Evolutionary conservation across 2,329 filamentous ascomycete genomes (phyloP).

Genomic region (Geosmithia morbida): DNA sequence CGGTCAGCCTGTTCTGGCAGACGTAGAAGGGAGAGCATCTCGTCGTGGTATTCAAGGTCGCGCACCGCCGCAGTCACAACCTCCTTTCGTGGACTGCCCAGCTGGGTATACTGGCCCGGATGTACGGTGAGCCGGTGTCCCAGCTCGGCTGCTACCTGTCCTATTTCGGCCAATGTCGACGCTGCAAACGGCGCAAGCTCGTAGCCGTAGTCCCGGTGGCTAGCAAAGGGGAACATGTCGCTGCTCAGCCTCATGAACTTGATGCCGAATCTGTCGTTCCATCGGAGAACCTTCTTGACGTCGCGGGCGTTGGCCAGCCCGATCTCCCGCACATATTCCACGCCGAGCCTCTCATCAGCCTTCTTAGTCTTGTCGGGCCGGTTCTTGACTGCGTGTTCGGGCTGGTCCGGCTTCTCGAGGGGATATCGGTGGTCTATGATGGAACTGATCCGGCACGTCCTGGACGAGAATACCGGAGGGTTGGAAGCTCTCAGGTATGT

Average conservation of each 20-base stretch:
- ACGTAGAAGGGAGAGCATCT: constrained; percentile 64
- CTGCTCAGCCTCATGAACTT: constrained; percentile 85
- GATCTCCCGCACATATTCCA: constrained; percentile 59
- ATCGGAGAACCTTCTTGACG: constrained; percentile 70
- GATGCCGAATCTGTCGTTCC: constrained; percentile 88
- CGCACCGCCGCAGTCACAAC: constrained; percentile 67
- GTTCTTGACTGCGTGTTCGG: constrained; percentile 75
- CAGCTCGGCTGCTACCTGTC: constrained; percentile 59
- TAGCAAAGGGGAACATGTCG: constrained; percentile 96
- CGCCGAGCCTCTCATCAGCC: constrained; percentile 50
- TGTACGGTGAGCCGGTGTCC: constrained; percentile 83
- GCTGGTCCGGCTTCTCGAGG: constrained; percentile 57
- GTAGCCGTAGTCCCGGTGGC: constrained; percentile 77
- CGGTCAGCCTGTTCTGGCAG: constrained; percentile 65
- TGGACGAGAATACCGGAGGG: constrained; percentile 76
- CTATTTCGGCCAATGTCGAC: constrained; percentile 60
- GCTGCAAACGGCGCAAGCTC: constrained; percentile 71
- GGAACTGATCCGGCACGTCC: constrained; percentile 81
- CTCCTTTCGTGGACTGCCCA: constrained; percentile 66
- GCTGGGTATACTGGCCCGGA: constrained; percentile 84
- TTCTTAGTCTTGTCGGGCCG: constrained; percentile 62
- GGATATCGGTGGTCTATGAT: constrained; percentile 84
- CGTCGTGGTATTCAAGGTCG: constrained; percentile 78
- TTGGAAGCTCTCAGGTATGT: constrained; percentile 76
- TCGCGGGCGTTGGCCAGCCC: constrained; percentile 74